Conservation (phyloP, 352 stramenopile species). For the Pythium angustatum region DNA sequence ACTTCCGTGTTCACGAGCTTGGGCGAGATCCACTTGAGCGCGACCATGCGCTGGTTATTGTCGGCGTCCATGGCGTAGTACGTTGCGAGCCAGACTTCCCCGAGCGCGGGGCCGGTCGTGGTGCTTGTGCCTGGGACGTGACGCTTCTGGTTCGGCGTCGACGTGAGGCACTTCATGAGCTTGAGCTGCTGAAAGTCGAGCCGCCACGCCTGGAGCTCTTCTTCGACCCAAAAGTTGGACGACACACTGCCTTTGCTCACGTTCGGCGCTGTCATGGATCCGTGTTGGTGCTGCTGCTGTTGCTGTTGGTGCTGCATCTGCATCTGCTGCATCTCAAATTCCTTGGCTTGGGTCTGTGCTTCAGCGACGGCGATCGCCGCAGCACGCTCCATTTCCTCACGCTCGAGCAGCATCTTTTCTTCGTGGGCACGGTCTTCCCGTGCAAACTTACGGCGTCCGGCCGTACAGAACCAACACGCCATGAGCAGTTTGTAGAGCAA, state of each 20-base stretch:
- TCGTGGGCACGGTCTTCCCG: slow-evolving; percentile 24
- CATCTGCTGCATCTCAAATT: neutral
- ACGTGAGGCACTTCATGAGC: slow-evolving; percentile 55
- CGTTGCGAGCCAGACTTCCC: slow-evolving; percentile 65
- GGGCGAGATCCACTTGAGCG: slow-evolving; percentile 56
- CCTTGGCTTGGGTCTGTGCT: neutral
- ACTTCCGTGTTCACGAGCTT: slow-evolving; percentile 31
- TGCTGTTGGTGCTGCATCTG: slow-evolving; percentile 1
- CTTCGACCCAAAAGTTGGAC: slow-evolving; percentile 62
- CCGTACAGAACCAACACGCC: slow-evolving; percentile 31
- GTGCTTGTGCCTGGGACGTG: slow-evolving; percentile 28
- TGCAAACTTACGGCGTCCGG: slow-evolving; percentile 28
- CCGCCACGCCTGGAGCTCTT: slow-evolving; percentile 67
- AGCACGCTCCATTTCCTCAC: slow-evolving; percentile 23
- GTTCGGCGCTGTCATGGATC: neutral
- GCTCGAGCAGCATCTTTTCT: slow-evolving; percentile 20
- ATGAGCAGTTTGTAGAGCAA: slow-evolving; percentile 33
- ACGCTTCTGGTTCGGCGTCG: slow-evolving; percentile 47
- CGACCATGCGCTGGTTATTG: slow-evolving; percentile 43
- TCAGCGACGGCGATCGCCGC: neutral
- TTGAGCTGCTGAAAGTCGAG: slow-evolving; percentile 65
- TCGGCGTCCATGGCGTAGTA: slow-evolving; percentile 35
- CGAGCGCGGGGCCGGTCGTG: slow-evolving; percentile 34
- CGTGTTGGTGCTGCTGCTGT: neutral
- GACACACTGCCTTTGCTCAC: slow-evolving; percentile 10